These are phyloP conservation scores for Clitocybe nebularis DNA, from an alignment of 1,284 basidiomycete species.

Conservation along the genomic window DNA sequence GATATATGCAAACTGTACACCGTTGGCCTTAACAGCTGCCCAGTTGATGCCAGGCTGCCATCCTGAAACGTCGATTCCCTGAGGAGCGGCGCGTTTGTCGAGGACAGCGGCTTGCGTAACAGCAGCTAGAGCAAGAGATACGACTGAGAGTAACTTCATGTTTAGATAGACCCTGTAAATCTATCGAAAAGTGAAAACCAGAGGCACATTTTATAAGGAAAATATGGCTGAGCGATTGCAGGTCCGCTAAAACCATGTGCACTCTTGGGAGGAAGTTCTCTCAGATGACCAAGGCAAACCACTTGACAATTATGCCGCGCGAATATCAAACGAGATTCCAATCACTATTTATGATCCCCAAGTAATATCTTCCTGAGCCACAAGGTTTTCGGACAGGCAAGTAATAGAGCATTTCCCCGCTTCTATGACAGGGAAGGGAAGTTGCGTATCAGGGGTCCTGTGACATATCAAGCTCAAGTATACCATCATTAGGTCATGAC, in stretches of 20 bases:
- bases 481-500: no score
- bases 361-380: no score
- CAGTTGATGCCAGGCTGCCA: constrained; percentile 54
- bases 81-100: constrained; percentile 29
- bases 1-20: constrained; percentile 60
- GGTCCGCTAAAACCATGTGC: not conserved
- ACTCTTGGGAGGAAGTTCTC: not conserved
- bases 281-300: constrained; percentile 1
- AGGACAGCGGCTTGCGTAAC: constrained; percentile 8
- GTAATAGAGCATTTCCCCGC: no score
- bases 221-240: not conserved
- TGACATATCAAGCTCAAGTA: no score
- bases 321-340: no score
- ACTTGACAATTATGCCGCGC: no score
- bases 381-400: no score
- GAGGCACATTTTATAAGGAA: not conserved
- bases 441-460: no score
- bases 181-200: not conserved
- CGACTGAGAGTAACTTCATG: constrained; percentile 18
- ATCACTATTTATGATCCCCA: no score
- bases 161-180: constrained; percentile 2
- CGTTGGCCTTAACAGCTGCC: constrained; percentile 50
- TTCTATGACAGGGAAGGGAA: no score
- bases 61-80: constrained; percentile 55
- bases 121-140: constrained; percentile 15